These are phyloP conservation scores for Salix brachista DNA, from an alignment of 345 rosid species.

Conservation along the genomic window DNA sequence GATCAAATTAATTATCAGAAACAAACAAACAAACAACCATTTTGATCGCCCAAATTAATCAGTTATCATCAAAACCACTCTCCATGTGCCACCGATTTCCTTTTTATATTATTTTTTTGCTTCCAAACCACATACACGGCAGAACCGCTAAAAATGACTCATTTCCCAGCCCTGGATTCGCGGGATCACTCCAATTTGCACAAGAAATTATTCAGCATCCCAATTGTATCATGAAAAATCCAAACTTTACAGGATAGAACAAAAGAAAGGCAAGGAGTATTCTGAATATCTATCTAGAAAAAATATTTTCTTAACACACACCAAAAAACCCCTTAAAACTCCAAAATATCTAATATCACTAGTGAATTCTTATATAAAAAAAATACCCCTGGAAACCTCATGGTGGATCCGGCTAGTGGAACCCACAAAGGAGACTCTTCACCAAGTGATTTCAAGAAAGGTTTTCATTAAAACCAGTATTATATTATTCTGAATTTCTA, in stretches of 20 bases:
- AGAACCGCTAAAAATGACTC: not conserved
- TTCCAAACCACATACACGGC: not conserved
- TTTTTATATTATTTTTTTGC: not conserved
- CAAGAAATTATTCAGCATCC: not conserved
- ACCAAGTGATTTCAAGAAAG: not conserved
- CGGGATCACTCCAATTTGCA: not conserved
- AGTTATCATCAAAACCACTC: not conserved
- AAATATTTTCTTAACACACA: not conserved
- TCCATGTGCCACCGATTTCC: not conserved
- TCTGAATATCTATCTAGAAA: not conserved
- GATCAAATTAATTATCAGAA: not conserved
- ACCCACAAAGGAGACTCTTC: not conserved
- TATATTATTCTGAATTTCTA: not conserved
- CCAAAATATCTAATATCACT: not conserved
- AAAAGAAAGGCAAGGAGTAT: not conserved
- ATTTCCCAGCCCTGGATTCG: not conserved
- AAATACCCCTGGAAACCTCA: not conserved
- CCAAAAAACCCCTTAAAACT: not conserved
- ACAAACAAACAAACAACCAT: not conserved
- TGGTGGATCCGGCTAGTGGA: not conserved
- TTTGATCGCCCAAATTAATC: not conserved
- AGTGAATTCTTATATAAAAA: not conserved
- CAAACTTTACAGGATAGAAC: not conserved
- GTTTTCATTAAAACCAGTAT: not conserved
- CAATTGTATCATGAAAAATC: not conserved